phyloP scores from a whole-genome alignment of 306 rosid species.

The Acacia confusa region DNA sequence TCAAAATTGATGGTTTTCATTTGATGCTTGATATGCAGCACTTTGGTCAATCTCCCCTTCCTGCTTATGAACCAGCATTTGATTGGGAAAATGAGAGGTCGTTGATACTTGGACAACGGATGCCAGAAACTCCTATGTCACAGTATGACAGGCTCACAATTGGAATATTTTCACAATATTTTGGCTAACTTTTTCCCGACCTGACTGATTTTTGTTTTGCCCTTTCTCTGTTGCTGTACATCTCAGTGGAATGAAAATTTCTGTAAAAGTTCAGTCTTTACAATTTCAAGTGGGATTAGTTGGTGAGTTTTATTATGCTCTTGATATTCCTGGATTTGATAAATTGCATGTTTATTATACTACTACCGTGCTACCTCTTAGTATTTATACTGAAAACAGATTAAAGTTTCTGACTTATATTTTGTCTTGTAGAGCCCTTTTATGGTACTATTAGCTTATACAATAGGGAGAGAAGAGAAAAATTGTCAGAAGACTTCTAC shows the following conservation, averaged over 20 bases:
- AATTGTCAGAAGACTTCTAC: constrained; percentile 90
- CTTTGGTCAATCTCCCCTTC: constrained; percentile 86
- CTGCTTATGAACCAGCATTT: constrained; percentile 96
- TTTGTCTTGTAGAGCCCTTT: constrained; percentile 77
- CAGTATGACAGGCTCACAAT: constrained; percentile 59
- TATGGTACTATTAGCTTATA: constrained; percentile 95
- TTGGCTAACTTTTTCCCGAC: constrained; percentile 14
- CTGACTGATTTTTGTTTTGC: constrained; percentile 30
- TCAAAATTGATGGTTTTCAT: constrained; percentile 3
- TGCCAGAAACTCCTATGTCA: constrained; percentile 80
- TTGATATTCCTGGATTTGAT: constrained; percentile 31
- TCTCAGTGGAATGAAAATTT: constrained; percentile 93
- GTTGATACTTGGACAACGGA: constrained; percentile 94
- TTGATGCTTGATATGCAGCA: constrained; percentile 53
- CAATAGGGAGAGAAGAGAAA: constrained; percentile 96
- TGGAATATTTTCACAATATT: constrained; percentile 15
- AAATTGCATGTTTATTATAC: constrained; percentile 21
- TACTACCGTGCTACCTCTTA: constrained; percentile 9
- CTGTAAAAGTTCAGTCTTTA: constrained; percentile 83
- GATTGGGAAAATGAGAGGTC: constrained; percentile 99
- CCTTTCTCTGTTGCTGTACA: constrained; percentile 34
- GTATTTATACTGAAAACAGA: constrained; percentile 27
- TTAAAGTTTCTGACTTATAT: constrained; percentile 46
- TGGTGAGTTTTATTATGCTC: constrained; percentile 59
- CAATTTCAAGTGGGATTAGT: constrained; percentile 81